A percentile compares a stretch with the other conserved stretches of the same genome.
Evolutionary conservation across 73 alveolate species (phyloP).

Genomic region (Halteria grandinella): DNA sequence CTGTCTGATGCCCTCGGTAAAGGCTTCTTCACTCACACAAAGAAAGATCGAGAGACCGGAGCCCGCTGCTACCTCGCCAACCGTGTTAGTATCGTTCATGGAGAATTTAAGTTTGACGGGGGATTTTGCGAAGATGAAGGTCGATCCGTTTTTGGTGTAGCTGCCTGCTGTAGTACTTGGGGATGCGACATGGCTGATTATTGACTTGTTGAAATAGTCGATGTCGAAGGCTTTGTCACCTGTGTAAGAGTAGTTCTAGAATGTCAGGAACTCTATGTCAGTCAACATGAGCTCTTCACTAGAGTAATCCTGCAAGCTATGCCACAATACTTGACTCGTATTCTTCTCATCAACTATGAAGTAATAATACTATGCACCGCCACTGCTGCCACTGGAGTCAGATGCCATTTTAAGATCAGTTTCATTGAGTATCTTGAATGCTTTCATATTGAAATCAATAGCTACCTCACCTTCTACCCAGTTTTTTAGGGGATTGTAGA

Average conservation of each 20-base stretch:
- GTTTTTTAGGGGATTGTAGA: not conserved
- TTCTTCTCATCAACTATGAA: too few species aligned
- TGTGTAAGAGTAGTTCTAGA: not conserved
- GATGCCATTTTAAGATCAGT: too few species aligned
- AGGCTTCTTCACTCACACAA: not conserved
- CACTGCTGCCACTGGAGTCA: too few species aligned
- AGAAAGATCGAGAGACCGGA: not conserved
- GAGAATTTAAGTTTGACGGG: not conserved
- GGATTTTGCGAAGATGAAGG: not conserved
- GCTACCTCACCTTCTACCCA: not conserved
- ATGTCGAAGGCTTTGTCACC: not conserved
- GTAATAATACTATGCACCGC: too few species aligned
- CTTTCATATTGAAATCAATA: constrained; percentile 14
- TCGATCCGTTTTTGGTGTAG: not conserved
- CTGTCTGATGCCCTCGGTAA: not conserved
- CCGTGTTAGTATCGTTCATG: too few species aligned
- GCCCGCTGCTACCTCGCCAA: not conserved
- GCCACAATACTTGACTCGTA: too few species aligned
- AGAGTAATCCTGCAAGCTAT: not conserved
- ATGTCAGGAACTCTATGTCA: not conserved
- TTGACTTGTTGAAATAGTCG: constrained; percentile 3
- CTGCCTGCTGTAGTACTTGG: not conserved
- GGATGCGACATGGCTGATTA: not conserved
- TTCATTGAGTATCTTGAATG: too few species aligned
- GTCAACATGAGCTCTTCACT: not conserved